phyloP scores from a whole-genome alignment of 805 yeast genomes.

The Candida nitratophila region DNA sequence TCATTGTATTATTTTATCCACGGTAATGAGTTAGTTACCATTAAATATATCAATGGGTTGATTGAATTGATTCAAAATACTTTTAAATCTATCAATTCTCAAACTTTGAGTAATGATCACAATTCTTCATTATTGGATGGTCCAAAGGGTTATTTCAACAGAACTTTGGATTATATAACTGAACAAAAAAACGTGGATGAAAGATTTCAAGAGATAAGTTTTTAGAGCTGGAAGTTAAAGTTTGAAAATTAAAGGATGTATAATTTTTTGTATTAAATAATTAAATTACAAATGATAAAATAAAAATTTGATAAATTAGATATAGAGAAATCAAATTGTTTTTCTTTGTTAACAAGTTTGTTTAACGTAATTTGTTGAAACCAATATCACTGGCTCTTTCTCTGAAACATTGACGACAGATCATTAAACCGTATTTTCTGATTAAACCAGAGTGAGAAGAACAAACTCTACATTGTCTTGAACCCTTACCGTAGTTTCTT shows the following conservation, averaged over 20 bases:
- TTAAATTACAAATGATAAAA: not conserved
- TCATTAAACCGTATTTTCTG: slow-evolving; percentile 99
- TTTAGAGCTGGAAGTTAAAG: not conserved
- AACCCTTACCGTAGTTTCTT: slow-evolving; percentile 99
- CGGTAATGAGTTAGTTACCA: slow-evolving; percentile 64
- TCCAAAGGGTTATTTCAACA: slow-evolving; percentile 51
- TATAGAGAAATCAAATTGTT: not conserved
- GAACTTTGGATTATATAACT: slow-evolving; percentile 65
- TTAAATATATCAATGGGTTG: slow-evolving; percentile 75
- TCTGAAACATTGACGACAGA: slow-evolving; percentile 99
- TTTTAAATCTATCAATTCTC: slow-evolving; percentile 27
- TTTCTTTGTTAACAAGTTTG: not conserved
- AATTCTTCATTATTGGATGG: slow-evolving; percentile 13
- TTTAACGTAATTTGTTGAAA: slow-evolving; percentile 97
- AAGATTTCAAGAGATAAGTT: slow-evolving; percentile 37
- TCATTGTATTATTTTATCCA: slow-evolving; percentile 81
- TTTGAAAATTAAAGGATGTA: not conserved
- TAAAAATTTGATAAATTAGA: not conserved
- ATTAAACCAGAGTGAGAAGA: slow-evolving; percentile 98
- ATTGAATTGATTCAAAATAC: slow-evolving; percentile 74
- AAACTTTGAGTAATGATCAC: slow-evolving; percentile 8
- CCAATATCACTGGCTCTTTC: slow-evolving; percentile 99
- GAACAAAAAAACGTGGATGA: slow-evolving; percentile 67
- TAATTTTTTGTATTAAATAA: not conserved
- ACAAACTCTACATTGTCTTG: slow-evolving; percentile 99